Conservation (phyloP, 106 monocot genomes). For the Hemerocallis citrina region DNA sequence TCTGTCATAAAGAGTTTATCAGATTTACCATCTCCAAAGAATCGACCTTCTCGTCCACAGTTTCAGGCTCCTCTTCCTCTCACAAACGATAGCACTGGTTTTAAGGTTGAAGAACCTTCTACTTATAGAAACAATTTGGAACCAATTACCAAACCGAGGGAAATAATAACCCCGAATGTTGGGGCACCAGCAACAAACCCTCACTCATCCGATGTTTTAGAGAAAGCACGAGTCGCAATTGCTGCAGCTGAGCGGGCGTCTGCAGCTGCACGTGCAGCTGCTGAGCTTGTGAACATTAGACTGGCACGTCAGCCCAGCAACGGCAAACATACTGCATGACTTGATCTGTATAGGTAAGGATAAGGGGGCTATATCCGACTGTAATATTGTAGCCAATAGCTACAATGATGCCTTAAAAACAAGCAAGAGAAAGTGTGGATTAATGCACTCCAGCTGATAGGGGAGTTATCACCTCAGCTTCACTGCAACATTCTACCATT, state of each 20-base stretch:
- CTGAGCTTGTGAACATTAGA: conserved; percentile 48
- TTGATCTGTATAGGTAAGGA: too few relatives aligned
- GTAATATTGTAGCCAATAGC: too few relatives aligned
- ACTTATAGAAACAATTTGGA: neutral
- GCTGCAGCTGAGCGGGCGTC: conserved; percentile 67
- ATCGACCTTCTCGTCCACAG: neutral
- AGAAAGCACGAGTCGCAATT: conserved; percentile 75
- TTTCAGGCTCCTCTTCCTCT: neutral
- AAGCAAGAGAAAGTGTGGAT: too few relatives aligned
- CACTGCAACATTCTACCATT: too few relatives aligned
- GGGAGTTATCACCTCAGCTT: too few relatives aligned
- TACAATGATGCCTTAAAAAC: too few relatives aligned
- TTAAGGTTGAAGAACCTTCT: neutral
- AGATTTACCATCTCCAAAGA: neutral
- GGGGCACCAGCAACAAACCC: conserved; percentile 11
- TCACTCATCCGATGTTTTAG: conserved; percentile 43
- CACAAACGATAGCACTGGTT: neutral
- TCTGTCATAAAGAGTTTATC: neutral
- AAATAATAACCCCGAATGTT: neutral
- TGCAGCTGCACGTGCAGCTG: conserved; percentile 64
- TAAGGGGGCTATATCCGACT: too few relatives aligned
- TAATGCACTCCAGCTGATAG: too few relatives aligned
- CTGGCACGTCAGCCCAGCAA: too few relatives aligned
- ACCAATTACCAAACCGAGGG: neutral
- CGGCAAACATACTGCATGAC: too few relatives aligned